Percentiles rank a stretch among this genome's conserved stretches.
phyloP scores from a whole-genome alignment of 768 basidiomycete species.

The Xerocomellus chrysenteron region DNA sequence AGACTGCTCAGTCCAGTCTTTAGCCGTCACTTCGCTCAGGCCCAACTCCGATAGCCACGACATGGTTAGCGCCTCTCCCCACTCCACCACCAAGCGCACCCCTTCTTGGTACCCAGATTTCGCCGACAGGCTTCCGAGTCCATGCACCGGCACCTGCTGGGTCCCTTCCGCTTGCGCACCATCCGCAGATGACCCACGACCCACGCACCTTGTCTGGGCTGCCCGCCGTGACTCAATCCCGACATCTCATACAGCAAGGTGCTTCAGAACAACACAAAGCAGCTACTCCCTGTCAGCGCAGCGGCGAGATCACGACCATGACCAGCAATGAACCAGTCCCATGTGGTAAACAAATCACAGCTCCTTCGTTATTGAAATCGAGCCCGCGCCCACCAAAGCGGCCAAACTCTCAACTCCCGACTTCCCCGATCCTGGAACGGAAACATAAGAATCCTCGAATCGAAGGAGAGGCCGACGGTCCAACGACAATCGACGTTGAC shows the following conservation, averaged over 20 bases:
- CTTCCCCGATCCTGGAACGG: slow-evolving; percentile 5
- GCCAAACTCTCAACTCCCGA: slow-evolving; percentile 10
- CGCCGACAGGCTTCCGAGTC: slow-evolving; percentile 10
- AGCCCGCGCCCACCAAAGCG: slow-evolving; percentile 17
- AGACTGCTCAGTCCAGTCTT: background rate
- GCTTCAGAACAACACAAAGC: slow-evolving; percentile 1
- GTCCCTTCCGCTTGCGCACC: slow-evolving; percentile 8
- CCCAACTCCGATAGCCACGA: slow-evolving; percentile 11
- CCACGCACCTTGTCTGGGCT: slow-evolving; percentile 4
- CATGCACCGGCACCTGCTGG: slow-evolving; percentile 8
- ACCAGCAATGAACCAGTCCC: background rate
- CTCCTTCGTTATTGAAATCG: background rate
- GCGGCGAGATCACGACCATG: background rate
- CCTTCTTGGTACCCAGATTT: slow-evolving; percentile 4
- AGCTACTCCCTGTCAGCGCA: background rate
- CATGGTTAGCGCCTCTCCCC: slow-evolving; percentile 19
- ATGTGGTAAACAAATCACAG: background rate
- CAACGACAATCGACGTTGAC: background rate
- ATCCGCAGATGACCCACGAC: background rate
- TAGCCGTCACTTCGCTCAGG: slow-evolving; percentile 14
- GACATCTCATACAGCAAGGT: background rate
- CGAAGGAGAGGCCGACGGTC: slow-evolving; percentile 2
- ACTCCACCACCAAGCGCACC: slow-evolving; percentile 20
- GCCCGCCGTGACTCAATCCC: background rate
- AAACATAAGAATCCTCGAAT: slow-evolving; percentile 22